These are phyloP conservation scores for Rhodotorula sp. DNA, from an alignment of 1,284 basidiomycete genomes.

Conservation along the genomic window DNA sequence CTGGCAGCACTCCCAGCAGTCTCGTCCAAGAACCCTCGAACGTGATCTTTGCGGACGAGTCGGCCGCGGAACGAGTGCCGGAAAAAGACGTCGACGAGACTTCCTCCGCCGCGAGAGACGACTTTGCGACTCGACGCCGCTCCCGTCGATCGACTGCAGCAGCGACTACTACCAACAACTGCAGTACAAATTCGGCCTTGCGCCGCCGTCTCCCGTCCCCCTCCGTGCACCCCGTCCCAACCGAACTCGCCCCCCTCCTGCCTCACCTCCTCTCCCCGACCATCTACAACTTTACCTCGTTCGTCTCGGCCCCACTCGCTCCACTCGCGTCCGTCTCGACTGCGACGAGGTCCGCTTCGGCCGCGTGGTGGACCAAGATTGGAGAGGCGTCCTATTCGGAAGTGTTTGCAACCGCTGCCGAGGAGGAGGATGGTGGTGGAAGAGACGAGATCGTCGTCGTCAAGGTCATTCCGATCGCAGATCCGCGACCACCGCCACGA, in stretches of 20 bases:
- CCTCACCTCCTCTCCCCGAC: not conserved
- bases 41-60: not conserved
- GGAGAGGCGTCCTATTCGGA: slow-evolving; percentile 97
- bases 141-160: not conserved
- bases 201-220: not conserved
- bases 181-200: not conserved
- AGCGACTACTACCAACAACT: too few species aligned
- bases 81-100: not conserved
- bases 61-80: too few species aligned
- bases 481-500: slow-evolving; percentile 21
- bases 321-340: slow-evolving; percentile 28
- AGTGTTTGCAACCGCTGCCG: slow-evolving; percentile 76
- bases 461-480: slow-evolving; percentile 70
- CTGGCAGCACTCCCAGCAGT: not conserved
- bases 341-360: not conserved
- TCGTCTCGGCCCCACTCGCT: not conserved
- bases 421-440: slow-evolving; percentile 6
- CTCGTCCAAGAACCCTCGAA: not conserved
- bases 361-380: slow-evolving; percentile 62
- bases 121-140: not conserved
- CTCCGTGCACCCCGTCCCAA: not conserved
- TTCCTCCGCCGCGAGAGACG: not conserved
- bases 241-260: not conserved
- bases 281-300: slow-evolving; percentile 12
- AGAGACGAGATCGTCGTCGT: slow-evolving; percentile 63